A percentile compares a stretch with the other conserved stretches of the same genome.
These are phyloP conservation scores for Xerocomus amazonicus DNA, from an alignment of 1,284 basidiomycete genomes.

Conservation along the genomic window DNA sequence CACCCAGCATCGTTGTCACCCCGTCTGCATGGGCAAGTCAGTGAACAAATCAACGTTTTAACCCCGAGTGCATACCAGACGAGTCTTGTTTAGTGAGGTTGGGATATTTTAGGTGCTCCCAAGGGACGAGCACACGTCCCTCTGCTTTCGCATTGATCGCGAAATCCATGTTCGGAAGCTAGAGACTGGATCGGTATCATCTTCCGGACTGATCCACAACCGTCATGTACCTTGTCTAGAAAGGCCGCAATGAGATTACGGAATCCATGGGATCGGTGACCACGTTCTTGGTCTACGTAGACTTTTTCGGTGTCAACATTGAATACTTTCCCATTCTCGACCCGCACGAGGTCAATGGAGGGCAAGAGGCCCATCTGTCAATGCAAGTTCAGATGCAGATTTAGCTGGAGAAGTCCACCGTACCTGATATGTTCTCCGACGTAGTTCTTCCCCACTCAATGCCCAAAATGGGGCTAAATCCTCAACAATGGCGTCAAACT, in stretches of 20 bases:
- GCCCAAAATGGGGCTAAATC: constrained; percentile 83
- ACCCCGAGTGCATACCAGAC: constrained; percentile 38
- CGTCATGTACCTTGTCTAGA: constrained; percentile 50
- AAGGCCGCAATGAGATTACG: constrained; percentile 72
- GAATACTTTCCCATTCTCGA: constrained; percentile 61
- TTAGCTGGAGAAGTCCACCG: constrained; percentile 11
- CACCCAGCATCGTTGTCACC: constrained; percentile 57
- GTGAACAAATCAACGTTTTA: constrained; percentile 3
- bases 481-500: constrained; percentile 79
- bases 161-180: constrained; percentile 90
- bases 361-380: constrained; percentile 71
- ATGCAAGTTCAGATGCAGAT: neutral
- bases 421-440: constrained; percentile 69
- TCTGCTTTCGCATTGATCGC: constrained; percentile 90
- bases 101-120: constrained; percentile 71
- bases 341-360: constrained; percentile 80
- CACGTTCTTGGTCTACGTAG: constrained; percentile 64
- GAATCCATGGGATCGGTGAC: constrained; percentile 77
- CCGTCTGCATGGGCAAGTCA: constrained; percentile 41
- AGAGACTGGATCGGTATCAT: constrained; percentile 12
- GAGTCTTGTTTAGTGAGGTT: constrained; percentile 63
- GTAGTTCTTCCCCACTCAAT: constrained; percentile 68
- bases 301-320: constrained; percentile 61
- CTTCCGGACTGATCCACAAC: neutral
- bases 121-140: constrained; percentile 85